These are phyloP conservation scores for Cordyceps javanica DNA, from an alignment of 2,329 filamentous ascomycete genomes.

Conservation along the genomic window DNA sequence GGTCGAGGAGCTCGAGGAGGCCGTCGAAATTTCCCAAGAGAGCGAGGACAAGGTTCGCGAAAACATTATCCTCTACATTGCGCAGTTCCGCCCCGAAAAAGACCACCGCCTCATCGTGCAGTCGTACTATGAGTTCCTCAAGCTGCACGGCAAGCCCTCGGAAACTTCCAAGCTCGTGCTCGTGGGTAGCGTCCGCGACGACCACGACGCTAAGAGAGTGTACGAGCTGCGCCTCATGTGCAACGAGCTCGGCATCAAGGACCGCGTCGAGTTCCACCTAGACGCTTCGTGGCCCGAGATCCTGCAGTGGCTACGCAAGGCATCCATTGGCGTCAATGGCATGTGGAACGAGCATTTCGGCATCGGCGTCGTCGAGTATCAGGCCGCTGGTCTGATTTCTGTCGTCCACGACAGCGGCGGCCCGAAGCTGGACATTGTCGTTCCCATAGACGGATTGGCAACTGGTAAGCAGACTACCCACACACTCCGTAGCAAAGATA, in stretches of 20 bases:
- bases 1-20: slow-evolving; percentile 72
- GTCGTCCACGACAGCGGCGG: slow-evolving; percentile 93
- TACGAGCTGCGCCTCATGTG: slow-evolving; percentile 82
- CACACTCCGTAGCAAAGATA: neutral
- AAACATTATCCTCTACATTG: slow-evolving; percentile 80
- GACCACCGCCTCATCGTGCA: slow-evolving; percentile 84
- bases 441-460: slow-evolving; percentile 67
- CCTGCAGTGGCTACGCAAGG: slow-evolving; percentile 67
- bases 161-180: slow-evolving; percentile 65
- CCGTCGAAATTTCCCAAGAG: slow-evolving; percentile 62
- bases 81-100: slow-evolving; percentile 96
- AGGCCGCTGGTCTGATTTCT: slow-evolving; percentile 85
- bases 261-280: slow-evolving; percentile 78
- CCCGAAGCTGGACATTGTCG: slow-evolving; percentile 88
- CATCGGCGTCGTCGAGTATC: slow-evolving; percentile 96
- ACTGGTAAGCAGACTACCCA: slow-evolving; percentile 52
- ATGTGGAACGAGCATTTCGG: slow-evolving; percentile 99
- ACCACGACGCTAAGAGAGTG: slow-evolving; percentile 71
- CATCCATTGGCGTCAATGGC: slow-evolving; percentile 85
- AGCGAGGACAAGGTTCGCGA: slow-evolving; percentile 62
- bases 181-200: slow-evolving; percentile 87
- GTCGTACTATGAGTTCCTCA: slow-evolving; percentile 73
- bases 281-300: slow-evolving; percentile 89
- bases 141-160: slow-evolving; percentile 43
- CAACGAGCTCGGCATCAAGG: slow-evolving; percentile 79